phyloP scores from a whole-genome alignment of 116 monocot species.

The Cymodocea nodosa region DNA sequence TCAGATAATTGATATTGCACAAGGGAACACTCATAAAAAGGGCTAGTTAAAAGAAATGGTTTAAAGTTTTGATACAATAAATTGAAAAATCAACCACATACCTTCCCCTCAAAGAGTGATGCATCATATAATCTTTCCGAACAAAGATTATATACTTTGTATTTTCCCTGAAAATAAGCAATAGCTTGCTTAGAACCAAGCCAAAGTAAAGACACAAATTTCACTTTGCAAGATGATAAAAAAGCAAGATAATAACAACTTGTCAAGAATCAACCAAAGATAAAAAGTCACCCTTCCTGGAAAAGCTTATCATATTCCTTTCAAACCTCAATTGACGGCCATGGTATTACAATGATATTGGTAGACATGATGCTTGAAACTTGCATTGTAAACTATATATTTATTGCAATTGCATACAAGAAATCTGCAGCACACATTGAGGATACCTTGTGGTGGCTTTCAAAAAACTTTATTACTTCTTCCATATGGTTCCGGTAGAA shows the following conservation, averaged over 20 bases:
- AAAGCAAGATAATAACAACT: neutral
- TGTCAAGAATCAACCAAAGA: neutral
- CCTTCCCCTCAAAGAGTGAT: slow-evolving; percentile 96
- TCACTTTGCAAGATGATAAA: no score
- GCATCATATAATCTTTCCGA: slow-evolving; percentile 98
- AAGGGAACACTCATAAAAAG: no score
- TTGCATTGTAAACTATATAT: neutral
- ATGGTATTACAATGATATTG: no score
- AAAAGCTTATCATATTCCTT: no score
- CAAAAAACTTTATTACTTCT: slow-evolving; percentile 97
- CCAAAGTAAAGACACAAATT: no score
- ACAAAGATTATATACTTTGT: slow-evolving; percentile 99
- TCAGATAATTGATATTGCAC: no score
- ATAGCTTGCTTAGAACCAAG: neutral
- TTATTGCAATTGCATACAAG: neutral
- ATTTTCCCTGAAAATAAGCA: slow-evolving; percentile 58
- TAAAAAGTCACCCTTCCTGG: no score
- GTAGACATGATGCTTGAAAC: no score
- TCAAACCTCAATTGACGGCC: no score
- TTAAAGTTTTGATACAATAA: neutral
- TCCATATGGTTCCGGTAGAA: slow-evolving; percentile 99
- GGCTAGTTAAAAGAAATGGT: neutral
- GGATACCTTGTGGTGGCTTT: slow-evolving; percentile 87
- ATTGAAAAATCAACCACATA: slow-evolving; percentile 10
- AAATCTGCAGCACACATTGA: neutral